Evolutionary conservation across 179 eudicot species (phyloP), one percentile per base, ranked within the genome.

Genomic region (Carnegiea gigantea): DNA sequence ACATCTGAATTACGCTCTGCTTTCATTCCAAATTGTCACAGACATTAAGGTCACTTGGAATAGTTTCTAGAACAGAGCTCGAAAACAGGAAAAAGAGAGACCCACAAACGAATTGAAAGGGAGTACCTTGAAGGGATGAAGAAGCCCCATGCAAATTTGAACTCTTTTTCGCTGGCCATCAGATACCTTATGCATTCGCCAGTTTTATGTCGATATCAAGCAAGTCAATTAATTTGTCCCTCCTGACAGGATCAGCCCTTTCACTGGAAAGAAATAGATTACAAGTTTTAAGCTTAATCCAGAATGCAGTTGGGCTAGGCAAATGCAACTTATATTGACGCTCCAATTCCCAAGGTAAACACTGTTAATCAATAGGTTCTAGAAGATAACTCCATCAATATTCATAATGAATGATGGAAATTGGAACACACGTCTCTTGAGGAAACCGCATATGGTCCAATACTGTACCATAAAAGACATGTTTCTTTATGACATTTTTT

Each of bases 111-210:
- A 73, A 49, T 78, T 78, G 24, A 11, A 11, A 43, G 44, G 53
- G 20, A 48, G 85, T 83, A 94, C 99, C 97, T 96, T 90, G 84
- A 90, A 96, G 65, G 97, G 97, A 85, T 91, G 92, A 83, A 96
- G 98, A 78, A 96, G 99, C 78, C 98, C 99, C 96, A 96, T 83
- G 88, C 99, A 96, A 84, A 96, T 96, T 88, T 96, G 99, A 54
- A 96, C 99, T 81, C 98, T 86, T 73, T 98, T 91, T 76, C 99
- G 75, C 89, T 96, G 99, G 33, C 99, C 99, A 94, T 96, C 98
- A 83, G 98, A 96, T 70, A 96, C 99, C 88, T 96, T 96, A 78
- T 94, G 99, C 99, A 96, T 96, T 49, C 99, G 89, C 98, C 99
- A 96, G 30, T 72, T 88, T 88, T 75, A 96, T 86, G 88, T 96